Conservation (phyloP, 1,139 yeast genomes). For the Pichia sp. region DNA sequence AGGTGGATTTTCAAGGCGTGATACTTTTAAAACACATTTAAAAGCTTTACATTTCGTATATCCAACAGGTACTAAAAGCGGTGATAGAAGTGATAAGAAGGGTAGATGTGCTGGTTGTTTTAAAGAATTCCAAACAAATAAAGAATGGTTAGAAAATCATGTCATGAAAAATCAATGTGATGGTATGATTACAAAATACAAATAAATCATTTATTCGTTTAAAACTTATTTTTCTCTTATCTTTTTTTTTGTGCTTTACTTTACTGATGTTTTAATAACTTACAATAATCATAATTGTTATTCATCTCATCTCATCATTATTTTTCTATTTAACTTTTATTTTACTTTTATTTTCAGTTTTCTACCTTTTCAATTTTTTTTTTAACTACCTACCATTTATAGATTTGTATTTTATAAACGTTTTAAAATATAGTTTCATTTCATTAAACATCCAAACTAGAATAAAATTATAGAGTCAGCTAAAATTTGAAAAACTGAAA, state of each 20-base stretch:
- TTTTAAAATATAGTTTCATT: no score
- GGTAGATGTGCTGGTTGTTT: conserved; percentile 59
- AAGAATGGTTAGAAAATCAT: conserved; percentile 46
- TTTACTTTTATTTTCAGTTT: conserved; percentile 18
- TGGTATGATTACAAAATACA: conserved; percentile 33
- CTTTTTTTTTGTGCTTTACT: no score
- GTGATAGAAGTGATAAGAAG: conserved; percentile 37
- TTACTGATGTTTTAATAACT: no score
- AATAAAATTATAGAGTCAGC: no score
- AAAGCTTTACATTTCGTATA: conserved; percentile 53
- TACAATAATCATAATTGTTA: no score
- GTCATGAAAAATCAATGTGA: conserved; percentile 43
- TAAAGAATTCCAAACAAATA: conserved; percentile 41
- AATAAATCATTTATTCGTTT: conserved; percentile 7
- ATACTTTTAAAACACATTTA: conserved; percentile 52
- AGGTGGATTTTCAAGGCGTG: conserved; percentile 54
- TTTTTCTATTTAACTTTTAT: no score
- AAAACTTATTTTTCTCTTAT: no score
- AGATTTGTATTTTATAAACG: neutral
- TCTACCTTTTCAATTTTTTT: conserved; percentile 18
- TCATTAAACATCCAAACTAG: neutral
- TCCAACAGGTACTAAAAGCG: conserved; percentile 51
- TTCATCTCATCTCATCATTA: no score
- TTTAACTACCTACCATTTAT: neutral
- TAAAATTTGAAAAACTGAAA: no score